Evolutionary conservation across 106 monocot species (phyloP).

Genomic region (Acanthochlamys bracteata): DNA sequence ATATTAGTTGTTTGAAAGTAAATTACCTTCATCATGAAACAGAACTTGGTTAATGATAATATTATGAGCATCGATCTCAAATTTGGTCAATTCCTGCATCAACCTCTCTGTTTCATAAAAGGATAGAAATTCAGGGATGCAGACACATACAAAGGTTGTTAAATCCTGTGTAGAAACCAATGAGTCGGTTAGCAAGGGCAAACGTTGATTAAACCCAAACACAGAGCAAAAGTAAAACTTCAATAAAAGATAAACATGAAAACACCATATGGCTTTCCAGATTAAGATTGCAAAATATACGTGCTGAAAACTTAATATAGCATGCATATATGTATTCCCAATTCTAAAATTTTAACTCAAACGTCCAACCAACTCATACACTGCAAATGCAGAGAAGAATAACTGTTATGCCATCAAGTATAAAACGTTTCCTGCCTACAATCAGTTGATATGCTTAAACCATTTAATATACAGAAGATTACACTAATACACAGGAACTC

Average conservation of each 20-base stretch:
- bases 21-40: constrained; percentile 64
- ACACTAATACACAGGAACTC: not conserved
- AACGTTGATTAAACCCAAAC: no score
- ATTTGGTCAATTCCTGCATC: constrained; percentile 77
- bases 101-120: constrained; percentile 87
- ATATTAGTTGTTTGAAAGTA: not conserved
- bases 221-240: no score
- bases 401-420: no score
- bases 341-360: no score
- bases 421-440: no score
- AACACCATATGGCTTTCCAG: no score
- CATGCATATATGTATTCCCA: no score
- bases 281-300: no score
- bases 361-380: no score
- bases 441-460: not conserved
- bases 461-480: not conserved
- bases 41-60: constrained; percentile 91
- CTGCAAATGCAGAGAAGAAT: no score
- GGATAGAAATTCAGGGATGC: constrained; percentile 88
- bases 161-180: constrained; percentile 39
- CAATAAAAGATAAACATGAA: no score
- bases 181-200: not conserved
- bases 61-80: constrained; percentile 84
- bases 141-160: constrained; percentile 85
- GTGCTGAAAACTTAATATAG: no score